Percentiles rank a stretch among this genome's conserved stretches.
These are phyloP conservation scores for Colletotrichum sp. DNA, from an alignment of 2,329 filamentous ascomycete species.

Conservation along the genomic window DNA sequence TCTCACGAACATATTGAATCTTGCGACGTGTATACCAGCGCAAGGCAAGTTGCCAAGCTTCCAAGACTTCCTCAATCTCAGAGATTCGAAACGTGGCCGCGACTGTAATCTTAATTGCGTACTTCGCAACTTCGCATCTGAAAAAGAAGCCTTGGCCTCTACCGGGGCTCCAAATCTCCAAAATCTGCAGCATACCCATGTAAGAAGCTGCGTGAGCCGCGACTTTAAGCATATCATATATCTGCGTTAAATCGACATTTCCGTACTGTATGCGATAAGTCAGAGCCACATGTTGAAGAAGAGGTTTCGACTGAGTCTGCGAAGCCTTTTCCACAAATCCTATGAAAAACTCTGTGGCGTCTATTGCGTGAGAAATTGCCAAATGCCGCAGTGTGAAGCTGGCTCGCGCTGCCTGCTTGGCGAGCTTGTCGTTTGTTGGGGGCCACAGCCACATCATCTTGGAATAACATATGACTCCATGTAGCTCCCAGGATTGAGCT, in stretches of 20 bases:
- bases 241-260: neutral
- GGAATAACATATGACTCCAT: neutral
- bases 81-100: neutral
- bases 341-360: accelerated
- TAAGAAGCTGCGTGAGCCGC: neutral
- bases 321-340: neutral
- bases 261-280: neutral
- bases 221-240: neutral
- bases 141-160: neutral
- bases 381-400: neutral
- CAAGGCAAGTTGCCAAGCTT: neutral
- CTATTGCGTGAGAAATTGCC: neutral
- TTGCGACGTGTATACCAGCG: neutral
- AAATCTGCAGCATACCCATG: neutral
- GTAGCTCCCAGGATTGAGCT: neutral
- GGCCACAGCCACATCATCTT: neutral
- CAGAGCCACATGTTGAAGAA: neutral
- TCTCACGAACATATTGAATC: neutral
- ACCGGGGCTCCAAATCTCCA: neutral
- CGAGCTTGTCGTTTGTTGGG: neutral
- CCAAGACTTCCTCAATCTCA: neutral
- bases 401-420: neutral
- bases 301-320: neutral
- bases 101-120: neutral
- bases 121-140: neutral